Evolutionary conservation across 441 rosid genomes (phyloP), one percentile per base, ranked within the genome.

Genomic region (Macaranga tanarius): DNA sequence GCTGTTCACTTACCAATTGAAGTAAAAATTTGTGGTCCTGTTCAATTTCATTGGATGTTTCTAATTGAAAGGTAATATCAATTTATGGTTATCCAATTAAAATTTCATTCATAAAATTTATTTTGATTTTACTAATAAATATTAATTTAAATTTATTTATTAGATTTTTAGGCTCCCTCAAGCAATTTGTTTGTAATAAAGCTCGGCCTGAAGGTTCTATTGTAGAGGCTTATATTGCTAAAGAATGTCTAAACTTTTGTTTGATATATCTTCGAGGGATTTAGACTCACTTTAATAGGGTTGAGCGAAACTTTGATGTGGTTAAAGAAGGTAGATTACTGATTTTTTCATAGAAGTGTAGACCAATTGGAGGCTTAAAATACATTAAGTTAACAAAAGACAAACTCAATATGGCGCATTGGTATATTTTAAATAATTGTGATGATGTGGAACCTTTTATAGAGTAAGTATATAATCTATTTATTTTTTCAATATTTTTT

Each of bases 31-130:
- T 8, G 17, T 25, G 44, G 57, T 1, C 44, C 1, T 0, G 17
- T 50, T 7, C 58, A 66, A 66, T 66, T 48, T 66, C 17, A 44
- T 2, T 66, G 58, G 44, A 66, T 66, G 23, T 63, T 9, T 44
- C 67, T 52, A 2, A 62, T 62, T 8, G 47, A 62, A 62, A 38
- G 48, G 48, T 62, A 38, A 62, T 10, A 38, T 62, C 5, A 17
- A 17, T 7, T 9, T 19, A 34, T 3, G 38, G 0, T 34, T 34
- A 7, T 1, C 7, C 38, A 34, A 3, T 34, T 34, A 4, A 3
- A 31, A 31, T 31, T 31, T 31, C 34, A 31, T 31, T 2, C 34
- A 31, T 1, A 34, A 1, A 34, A 34, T 34, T 62, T 2, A 4
- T 60, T 13, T 28, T 60, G 13, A 1, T 60, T 15, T 60, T 1